Evolutionary conservation across 2,329 filamentous ascomycete genomes (phyloP).

Genomic region (Diplodia seriata): DNA sequence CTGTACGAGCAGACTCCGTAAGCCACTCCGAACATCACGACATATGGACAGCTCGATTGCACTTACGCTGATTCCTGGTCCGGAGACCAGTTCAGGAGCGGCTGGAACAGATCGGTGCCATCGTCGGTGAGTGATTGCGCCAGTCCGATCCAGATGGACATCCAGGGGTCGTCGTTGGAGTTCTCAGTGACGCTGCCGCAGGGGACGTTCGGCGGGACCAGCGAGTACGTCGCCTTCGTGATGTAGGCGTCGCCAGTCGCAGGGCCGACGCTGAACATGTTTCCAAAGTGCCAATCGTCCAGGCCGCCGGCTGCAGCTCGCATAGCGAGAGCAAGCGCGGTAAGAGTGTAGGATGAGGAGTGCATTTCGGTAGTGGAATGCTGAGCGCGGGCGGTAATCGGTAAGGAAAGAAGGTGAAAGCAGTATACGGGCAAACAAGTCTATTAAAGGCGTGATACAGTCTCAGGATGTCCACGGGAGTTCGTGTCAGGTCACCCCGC

Average conservation of each 20-base stretch:
- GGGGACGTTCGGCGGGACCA: conserved; percentile 6
- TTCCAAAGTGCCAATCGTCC: conserved; percentile 29
- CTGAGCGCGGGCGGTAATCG: not conserved
- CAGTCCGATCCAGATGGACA: conserved; percentile 31
- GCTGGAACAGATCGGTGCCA: conserved; percentile 19
- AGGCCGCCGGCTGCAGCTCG: conserved; percentile 1
- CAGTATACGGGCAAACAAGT: not conserved
- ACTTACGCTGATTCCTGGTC: conserved; percentile 13
- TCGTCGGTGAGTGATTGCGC: conserved; percentile 19
- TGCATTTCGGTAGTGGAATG: not conserved
- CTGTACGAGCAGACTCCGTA: not conserved
- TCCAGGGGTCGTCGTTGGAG: not conserved
- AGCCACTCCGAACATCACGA: not conserved
- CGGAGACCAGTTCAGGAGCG: conserved; percentile 28
- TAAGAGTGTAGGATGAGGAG: not conserved
- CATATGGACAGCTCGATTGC: too few relatives aligned
- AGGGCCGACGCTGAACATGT: conserved; percentile 30
- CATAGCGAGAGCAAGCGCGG: not conserved
- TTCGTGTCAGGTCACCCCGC: too few relatives aligned
- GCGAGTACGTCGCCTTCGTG: conserved; percentile 29
- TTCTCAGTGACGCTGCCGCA: not conserved
- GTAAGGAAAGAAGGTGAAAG: not conserved
- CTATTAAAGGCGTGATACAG: not conserved
- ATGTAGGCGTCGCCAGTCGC: conserved; percentile 20
- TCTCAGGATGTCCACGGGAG: not conserved